Conservation (phyloP, 306 rosid genomes). For the Sechiopsis laciniata region DNA sequence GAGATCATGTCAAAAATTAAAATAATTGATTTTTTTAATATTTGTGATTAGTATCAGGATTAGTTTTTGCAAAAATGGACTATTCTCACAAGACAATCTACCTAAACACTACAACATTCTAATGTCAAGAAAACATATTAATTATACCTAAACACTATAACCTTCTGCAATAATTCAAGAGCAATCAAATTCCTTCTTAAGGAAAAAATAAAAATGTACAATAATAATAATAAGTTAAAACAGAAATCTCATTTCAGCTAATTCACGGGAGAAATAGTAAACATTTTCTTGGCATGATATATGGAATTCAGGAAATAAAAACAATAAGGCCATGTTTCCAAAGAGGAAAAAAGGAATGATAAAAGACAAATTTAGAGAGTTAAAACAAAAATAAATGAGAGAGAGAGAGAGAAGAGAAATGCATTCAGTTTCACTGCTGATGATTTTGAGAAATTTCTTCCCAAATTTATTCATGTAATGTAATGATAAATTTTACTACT, state of each 20-base stretch:
- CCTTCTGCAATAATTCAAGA: not conserved
- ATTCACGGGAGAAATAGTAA: constrained; percentile 24
- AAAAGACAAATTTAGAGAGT: too few relatives aligned
- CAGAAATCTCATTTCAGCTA: not conserved
- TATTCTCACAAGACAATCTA: too few relatives aligned
- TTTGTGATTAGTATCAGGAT: too few relatives aligned
- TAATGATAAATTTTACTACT: constrained; percentile 16
- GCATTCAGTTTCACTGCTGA: not conserved
- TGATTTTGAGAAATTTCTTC: constrained; percentile 14
- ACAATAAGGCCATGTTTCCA: constrained; percentile 18
- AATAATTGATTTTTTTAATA: not conserved
- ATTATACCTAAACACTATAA: too few relatives aligned
- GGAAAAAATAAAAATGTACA: constrained; percentile 5
- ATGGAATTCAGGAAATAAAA: constrained; percentile 14
- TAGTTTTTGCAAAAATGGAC: too few relatives aligned
- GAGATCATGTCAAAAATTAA: constrained; percentile 6
- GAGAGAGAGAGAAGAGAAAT: not conserved
- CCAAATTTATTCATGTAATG: not conserved
- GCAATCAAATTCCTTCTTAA: not conserved
- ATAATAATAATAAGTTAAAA: not conserved
- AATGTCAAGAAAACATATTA: too few relatives aligned
- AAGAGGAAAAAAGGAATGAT: not conserved
- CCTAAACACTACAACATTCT: too few relatives aligned
- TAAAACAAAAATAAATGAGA: too few relatives aligned
- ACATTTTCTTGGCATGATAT: constrained; percentile 7